These are phyloP conservation scores for Solidago caesia DNA, from an alignment of 129 eudicot species.

Conservation along the genomic window DNA sequence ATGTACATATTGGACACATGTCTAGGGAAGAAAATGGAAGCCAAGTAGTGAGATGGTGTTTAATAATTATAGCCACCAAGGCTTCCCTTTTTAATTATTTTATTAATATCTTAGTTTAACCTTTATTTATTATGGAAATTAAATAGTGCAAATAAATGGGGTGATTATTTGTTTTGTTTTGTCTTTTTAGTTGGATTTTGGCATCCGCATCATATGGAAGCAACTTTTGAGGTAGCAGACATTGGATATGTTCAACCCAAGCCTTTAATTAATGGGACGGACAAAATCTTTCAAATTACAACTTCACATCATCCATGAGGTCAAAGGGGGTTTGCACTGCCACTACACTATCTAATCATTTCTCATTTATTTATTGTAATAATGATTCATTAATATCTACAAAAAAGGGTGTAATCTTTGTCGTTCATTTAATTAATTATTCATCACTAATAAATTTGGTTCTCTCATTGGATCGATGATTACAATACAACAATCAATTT, in stretches of 20 bases:
- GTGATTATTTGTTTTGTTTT: background rate
- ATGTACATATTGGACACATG: constrained; percentile 30
- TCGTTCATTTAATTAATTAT: too few species aligned
- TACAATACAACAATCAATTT: too few species aligned
- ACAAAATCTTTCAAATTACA: constrained; percentile 32
- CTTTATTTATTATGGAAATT: constrained; percentile 19
- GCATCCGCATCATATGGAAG: constrained; percentile 34
- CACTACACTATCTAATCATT: background rate
- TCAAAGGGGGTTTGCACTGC: constrained; percentile 5
- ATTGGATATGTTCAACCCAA: constrained; percentile 24
- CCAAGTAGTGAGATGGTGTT: constrained; percentile 25
- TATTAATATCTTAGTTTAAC: constrained; percentile 19
- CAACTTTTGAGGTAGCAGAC: constrained; percentile 24
- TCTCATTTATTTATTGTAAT: background rate
- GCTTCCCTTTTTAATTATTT: constrained; percentile 22
- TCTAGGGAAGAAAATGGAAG: constrained; percentile 20
- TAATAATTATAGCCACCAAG: constrained; percentile 27
- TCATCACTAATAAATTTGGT: too few species aligned
- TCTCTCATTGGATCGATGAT: too few species aligned
- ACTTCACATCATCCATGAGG: constrained; percentile 37
- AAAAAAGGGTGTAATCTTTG: too few species aligned
- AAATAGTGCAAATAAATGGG: constrained; percentile 31
- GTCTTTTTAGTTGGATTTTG: constrained; percentile 34
- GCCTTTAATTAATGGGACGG: constrained; percentile 3
- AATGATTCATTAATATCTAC: background rate